Base-by-base conservation (phyloP, 2,329 filamentous ascomycete species). In the Paraconiothyrium sp. region DNA sequence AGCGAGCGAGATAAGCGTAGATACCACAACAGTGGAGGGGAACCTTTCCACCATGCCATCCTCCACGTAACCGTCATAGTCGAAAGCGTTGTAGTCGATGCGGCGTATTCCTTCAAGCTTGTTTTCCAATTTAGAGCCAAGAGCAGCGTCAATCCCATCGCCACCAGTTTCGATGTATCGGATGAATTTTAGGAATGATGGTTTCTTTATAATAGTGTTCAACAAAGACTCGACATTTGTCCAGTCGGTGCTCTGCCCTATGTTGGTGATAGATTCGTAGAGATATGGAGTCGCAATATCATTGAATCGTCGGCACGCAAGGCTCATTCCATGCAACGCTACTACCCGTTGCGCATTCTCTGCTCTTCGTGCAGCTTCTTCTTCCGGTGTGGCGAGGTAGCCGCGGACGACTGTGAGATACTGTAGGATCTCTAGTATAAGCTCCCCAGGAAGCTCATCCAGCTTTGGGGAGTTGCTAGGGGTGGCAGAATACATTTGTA, bases 241-340 rank as follows among this genome's bases (percentile, higher is more conserved):
- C 58, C 49, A 54, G 27, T 35, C n/a, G 6, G 11, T 41, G 20
- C 13, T 14, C 8, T 7, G 16, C 10, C 9, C 14, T 2, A 57
- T n/a, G 3, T 58, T 39, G 14, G 67, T 59, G n/a, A 71, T 57
- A 22, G 65, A 66, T 34, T 65, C 60, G 32, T 69, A 71, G 20
- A 72, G 59, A 3, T 61, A 22, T 1, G 70, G 64, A 8, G 61
- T 68, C 4, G 57, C 37, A 14, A 71, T 52, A 8, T 43, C 47
- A 24, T 67, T 55, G 11, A 71, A 47, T 27, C 57, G 62, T 14
- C 56, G 62, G 32, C 63, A 68, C 27, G 64, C 65, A 14, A 67
- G 57, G 8, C 61, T 56, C n/a, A 72, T 58, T 11, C 49, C 54
- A 51, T 66, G 54, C 13, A 69, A 57, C 27, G 55, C 59, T 22